Base-by-base conservation (phyloP, 345 rosid genomes). In the Eucalyptus tenuipes region DNA sequence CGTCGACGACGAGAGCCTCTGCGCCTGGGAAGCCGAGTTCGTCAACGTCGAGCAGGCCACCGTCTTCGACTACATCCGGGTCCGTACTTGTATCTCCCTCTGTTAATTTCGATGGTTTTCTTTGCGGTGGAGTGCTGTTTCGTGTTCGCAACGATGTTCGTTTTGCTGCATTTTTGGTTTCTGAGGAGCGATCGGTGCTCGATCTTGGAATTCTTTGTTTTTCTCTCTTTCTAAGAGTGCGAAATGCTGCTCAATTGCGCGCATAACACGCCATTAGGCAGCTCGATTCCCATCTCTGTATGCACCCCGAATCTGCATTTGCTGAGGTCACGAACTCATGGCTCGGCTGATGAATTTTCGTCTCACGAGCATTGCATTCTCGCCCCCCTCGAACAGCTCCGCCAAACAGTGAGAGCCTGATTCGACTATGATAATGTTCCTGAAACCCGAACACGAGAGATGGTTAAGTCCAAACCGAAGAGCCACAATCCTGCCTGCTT, bases 1-100 rank as follows among this genome's bases (percentile, higher is more conserved):
- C 29, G 50, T 47, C 18, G 91, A 88, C 31, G 92, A 89, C 1
- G 93, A 91, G 5, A 89, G 90, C 10, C 90, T 95, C 40, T 91
- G 91, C 91, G 14, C 27, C n/a, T 95, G 95, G 95, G 95, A 95
- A 17, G 48, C 90, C 3, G 94, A 94, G 29, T 95, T 94, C 84
- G 89, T 94, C 82, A 90, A 90, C 45, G 95, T 95, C 18, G 96
- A 92, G 50, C 95, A 93, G 87, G 86, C 59, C 37, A 92, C 94
- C 48, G 93, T 95, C 86, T 95, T 93, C 31, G 95, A 95, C 49
- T 94, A 94, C 66, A 93, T 94, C 89, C 81, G 92, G 94, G 96
- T 95, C 52, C 10, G 91, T 89, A 27, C 20, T 44, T 48, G 61
- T 53, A 27, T 7, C 29, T 79, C 17, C 44, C 20, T 49, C 17